phyloP scores from a whole-genome alignment of 2,329 filamentous ascomycete species.

The Harringtonia lauricola region DNA sequence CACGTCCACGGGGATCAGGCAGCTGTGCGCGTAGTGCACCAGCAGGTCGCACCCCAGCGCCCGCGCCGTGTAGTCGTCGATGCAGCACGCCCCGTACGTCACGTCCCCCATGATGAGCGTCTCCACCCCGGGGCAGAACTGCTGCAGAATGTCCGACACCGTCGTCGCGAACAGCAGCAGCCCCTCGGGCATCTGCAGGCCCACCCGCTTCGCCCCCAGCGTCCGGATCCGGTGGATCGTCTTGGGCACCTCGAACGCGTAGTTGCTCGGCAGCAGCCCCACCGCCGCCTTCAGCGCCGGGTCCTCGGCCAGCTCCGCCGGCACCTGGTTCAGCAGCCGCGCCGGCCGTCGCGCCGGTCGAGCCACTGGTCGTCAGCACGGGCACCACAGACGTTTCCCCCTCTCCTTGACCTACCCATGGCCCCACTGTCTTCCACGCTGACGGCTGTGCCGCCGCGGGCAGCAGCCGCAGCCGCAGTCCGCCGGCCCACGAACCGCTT shows the following conservation, averaged over 20 bases:
- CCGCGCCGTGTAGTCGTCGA: constrained; percentile 93
- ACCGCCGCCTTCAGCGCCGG: constrained; percentile 80
- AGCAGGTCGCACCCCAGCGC: constrained; percentile 89
- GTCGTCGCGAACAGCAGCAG: constrained; percentile 93
- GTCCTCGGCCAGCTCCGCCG: constrained; percentile 75
- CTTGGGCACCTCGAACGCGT: constrained; percentile 97
- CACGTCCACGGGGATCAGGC: constrained; percentile 89
- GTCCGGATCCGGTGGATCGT: constrained; percentile 90
- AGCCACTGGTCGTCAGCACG: constrained; percentile 39
- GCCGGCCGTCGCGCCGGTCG: constrained; percentile 56
- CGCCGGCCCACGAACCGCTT: constrained; percentile 84
- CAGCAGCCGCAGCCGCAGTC: constrained; percentile 52
- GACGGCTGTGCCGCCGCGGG: constrained; percentile 1
- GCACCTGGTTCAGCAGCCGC: constrained; percentile 83
- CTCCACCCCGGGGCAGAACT: constrained; percentile 85
- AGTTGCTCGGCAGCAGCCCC: constrained; percentile 80
- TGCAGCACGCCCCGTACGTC: constrained; percentile 96
- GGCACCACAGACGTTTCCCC: no score
- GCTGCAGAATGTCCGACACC: constrained; percentile 88
- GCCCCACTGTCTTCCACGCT: constrained; percentile 47
- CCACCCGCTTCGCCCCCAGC: constrained; percentile 68
- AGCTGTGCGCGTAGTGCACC: constrained; percentile 95
- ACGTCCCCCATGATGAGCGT: constrained; percentile 99
- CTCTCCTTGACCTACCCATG: constrained; percentile 34
- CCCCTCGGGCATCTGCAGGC: constrained; percentile 95